Percentiles rank a stretch among this genome's conserved stretches.
Evolutionary conservation across 2,329 filamentous ascomycete genomes (phyloP).

Genomic region (Aspergillus texensis): DNA sequence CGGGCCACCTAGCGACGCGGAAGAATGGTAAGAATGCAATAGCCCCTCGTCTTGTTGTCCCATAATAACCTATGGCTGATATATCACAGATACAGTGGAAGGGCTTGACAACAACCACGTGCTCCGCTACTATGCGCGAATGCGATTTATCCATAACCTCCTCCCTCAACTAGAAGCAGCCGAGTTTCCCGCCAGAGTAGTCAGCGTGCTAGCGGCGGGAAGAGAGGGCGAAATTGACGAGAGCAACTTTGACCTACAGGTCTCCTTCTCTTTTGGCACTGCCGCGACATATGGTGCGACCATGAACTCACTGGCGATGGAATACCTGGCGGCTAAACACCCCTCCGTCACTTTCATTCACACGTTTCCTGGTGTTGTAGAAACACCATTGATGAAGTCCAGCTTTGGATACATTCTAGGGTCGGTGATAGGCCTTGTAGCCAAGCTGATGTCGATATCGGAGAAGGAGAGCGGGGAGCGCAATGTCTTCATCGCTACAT

Average conservation of each 20-base stretch:
- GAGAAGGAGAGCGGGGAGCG: background rate
- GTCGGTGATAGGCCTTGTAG: background rate
- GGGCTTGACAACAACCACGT: constrained; percentile 34
- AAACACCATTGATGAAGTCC: background rate
- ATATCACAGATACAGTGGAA: constrained; percentile 31
- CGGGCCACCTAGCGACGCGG: constrained; percentile 18
- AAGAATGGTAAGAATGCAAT: constrained; percentile 16
- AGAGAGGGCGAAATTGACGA: background rate
- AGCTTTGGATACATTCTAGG: background rate
- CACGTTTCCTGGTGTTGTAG: background rate
- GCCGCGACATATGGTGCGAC: background rate
- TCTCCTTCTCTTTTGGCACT: background rate
- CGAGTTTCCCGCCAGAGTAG: background rate
- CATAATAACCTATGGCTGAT: background rate
- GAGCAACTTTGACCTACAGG: background rate
- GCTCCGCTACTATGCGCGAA: constrained; percentile 37
- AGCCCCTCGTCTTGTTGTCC: background rate
- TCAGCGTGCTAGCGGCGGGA: background rate
- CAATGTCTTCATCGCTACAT: background rate
- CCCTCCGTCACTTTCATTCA: background rate
- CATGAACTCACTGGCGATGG: background rate
- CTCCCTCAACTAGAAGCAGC: constrained; percentile 26
- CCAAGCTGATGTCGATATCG: background rate
- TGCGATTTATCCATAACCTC: constrained; percentile 38
- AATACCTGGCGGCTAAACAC: background rate